A percentile compares a stretch with the other conserved stretches of the same genome.
Evolutionary conservation across 2,329 filamentous ascomycete species (phyloP).

Genomic region (Orbilia brochopaga): DNA sequence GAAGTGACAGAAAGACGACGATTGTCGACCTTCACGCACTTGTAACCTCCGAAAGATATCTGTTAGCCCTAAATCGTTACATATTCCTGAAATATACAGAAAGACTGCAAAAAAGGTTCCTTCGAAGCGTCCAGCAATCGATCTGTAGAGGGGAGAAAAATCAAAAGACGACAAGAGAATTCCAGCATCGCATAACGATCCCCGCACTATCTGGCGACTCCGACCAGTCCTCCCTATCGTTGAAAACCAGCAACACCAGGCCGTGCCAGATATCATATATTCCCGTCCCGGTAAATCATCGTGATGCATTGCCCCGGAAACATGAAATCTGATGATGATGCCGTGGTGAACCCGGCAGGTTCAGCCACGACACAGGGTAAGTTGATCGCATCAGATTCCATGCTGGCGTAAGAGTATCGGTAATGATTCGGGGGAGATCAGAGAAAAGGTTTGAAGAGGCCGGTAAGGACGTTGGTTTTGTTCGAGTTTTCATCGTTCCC

Average conservation of each 20-base stretch:
- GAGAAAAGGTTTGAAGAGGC: slow-evolving; percentile 13
- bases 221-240: slow-evolving; percentile 3
- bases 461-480: slow-evolving; percentile 19
- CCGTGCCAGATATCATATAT: slow-evolving; percentile 15
- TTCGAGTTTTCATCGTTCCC: slow-evolving; percentile 41
- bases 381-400: slow-evolving; percentile 48
- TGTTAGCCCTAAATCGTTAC: slow-evolving; percentile 50
- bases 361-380: slow-evolving; percentile 19
- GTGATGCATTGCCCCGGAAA: slow-evolving; percentile 34
- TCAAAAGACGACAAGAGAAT: background rate
- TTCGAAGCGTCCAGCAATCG: slow-evolving; percentile 24
- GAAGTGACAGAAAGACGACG: slow-evolving; percentile 27
- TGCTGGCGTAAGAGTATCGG: slow-evolving; percentile 48
- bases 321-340: slow-evolving; percentile 51
- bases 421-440: slow-evolving; percentile 30
- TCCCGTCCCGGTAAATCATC: slow-evolving; percentile 41
- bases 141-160: slow-evolving; percentile 3
- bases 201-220: background rate
- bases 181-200: background rate
- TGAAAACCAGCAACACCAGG: slow-evolving; percentile 21
- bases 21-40: slow-evolving; percentile 16
- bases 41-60: slow-evolving; percentile 40
- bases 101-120: slow-evolving; percentile 27
- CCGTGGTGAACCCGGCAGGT: slow-evolving; percentile 6
- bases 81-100: slow-evolving; percentile 41